Evolutionary conservation across 441 rosid genomes (phyloP).

Genomic region (Sinapis alba): DNA sequence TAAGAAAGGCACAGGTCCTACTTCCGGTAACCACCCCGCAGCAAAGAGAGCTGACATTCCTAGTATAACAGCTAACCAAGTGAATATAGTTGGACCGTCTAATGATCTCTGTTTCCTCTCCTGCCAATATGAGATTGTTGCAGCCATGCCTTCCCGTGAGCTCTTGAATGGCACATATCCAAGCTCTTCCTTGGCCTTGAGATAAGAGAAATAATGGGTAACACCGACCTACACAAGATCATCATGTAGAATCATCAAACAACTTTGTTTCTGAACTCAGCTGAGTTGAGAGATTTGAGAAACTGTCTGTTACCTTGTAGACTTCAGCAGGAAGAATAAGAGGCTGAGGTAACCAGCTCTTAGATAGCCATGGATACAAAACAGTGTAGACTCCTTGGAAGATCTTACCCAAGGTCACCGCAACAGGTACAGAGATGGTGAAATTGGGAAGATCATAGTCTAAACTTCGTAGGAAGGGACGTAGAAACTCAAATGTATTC

Average conservation of each 20-base stretch:
- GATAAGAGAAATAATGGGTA: slow-evolving; percentile 87
- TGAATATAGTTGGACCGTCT: slow-evolving; percentile 78
- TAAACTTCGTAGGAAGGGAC: slow-evolving; percentile 65
- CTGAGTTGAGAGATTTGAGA: slow-evolving; percentile 16
- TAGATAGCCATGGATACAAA: slow-evolving; percentile 78
- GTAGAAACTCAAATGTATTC: slow-evolving; percentile 85
- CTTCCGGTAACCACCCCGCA: slow-evolving; percentile 68
- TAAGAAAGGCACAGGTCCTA: slow-evolving; percentile 68
- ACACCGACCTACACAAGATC: slow-evolving; percentile 70
- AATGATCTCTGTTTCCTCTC: slow-evolving; percentile 66
- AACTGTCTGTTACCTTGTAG: slow-evolving; percentile 67
- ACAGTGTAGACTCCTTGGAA: slow-evolving; percentile 61
- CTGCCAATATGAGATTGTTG: slow-evolving; percentile 79
- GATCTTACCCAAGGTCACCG: slow-evolving; percentile 63
- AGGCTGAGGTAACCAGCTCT: slow-evolving; percentile 90
- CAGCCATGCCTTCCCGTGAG: slow-evolving; percentile 88
- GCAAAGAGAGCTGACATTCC: slow-evolving; percentile 61
- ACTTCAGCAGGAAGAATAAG: slow-evolving; percentile 92
- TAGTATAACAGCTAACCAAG: slow-evolving; percentile 54
- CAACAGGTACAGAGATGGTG: slow-evolving; percentile 57
- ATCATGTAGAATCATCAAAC: slow-evolving; percentile 19
- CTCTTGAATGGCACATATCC: slow-evolving; percentile 86
- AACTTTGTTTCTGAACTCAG: background rate
- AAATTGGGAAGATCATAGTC: slow-evolving; percentile 71
- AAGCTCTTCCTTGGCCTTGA: slow-evolving; percentile 89